A percentile compares a stretch with the other conserved stretches of the same genome.
Evolutionary conservation across 2,329 filamentous ascomycete species (phyloP).

Genomic region (Corynespora cassiicola): DNA sequence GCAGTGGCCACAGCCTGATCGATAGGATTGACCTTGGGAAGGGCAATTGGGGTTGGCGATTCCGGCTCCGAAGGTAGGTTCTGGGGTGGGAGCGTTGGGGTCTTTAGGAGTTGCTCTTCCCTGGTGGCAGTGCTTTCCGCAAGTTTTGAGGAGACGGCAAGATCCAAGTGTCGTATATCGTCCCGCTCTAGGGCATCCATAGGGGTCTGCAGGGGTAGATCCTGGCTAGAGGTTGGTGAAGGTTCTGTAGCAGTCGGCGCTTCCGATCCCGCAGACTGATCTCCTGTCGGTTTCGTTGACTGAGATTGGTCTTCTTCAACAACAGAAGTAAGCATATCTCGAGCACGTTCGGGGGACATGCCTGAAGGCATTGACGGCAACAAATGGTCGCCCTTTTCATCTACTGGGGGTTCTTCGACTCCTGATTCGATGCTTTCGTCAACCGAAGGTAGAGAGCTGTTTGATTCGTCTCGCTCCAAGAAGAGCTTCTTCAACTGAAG

Average conservation of each 20-base stretch:
- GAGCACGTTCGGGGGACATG: slow-evolving; percentile 67
- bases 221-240: slow-evolving; percentile 12
- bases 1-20: slow-evolving; percentile 40
- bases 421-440: slow-evolving; percentile 67
- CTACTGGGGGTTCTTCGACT: slow-evolving; percentile 33
- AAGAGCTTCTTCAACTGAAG: slow-evolving; percentile 96
- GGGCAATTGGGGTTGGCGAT: slow-evolving; percentile 36
- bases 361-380: slow-evolving; percentile 43
- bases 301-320: slow-evolving; percentile 65
- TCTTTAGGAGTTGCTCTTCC: slow-evolving; percentile 33
- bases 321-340: slow-evolving; percentile 69
- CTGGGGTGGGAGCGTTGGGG: slow-evolving; percentile 32
- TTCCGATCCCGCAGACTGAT: slow-evolving; percentile 9
- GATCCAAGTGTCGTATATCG: slow-evolving; percentile 67
- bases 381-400: slow-evolving; percentile 38
- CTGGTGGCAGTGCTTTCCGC: slow-evolving; percentile 20
- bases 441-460: slow-evolving; percentile 72
- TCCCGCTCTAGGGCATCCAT: slow-evolving; percentile 54
- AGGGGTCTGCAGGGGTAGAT: slow-evolving; percentile 34
- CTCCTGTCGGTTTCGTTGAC: slow-evolving; percentile 21
- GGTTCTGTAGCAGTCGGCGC: slow-evolving; percentile 13
- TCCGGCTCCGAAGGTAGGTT: slow-evolving; percentile 23
- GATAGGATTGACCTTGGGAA: slow-evolving; percentile 40
- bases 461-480: slow-evolving; percentile 81
- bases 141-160: slow-evolving; percentile 58